These are phyloP conservation scores for Trametes pubescens DNA, from an alignment of 1,284 basidiomycete species.

Conservation along the genomic window DNA sequence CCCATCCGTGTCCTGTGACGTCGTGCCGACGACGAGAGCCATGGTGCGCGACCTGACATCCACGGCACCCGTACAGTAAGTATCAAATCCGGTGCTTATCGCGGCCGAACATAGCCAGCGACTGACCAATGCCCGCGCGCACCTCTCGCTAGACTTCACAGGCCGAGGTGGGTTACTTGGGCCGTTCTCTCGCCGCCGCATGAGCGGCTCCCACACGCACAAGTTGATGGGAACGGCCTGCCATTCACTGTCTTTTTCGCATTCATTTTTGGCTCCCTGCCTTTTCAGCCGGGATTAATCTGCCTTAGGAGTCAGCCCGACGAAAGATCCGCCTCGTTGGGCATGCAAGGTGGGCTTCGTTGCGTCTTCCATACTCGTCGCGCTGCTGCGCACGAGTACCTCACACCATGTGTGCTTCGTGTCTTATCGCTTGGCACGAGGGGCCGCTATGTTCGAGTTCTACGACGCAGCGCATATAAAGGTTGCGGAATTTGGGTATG, in stretches of 20 bases:
- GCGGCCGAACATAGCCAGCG: slow-evolving; percentile 16
- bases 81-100: slow-evolving; percentile 20
- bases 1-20: slow-evolving; percentile 21
- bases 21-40: background rate
- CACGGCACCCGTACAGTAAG: slow-evolving; percentile 7
- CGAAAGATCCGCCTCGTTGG: slow-evolving; percentile 23
- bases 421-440: slow-evolving; percentile 22
- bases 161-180: slow-evolving; percentile 7
- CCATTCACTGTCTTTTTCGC: slow-evolving; percentile 17
- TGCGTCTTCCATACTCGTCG: slow-evolving; percentile 17
- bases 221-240: slow-evolving; percentile 20
- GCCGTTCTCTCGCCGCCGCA: slow-evolving; percentile 31
- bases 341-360: slow-evolving; percentile 16
- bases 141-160: slow-evolving; percentile 19
- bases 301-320: slow-evolving; percentile 29
- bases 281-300: slow-evolving; percentile 10
- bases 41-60: slow-evolving; percentile 5
- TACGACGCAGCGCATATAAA: slow-evolving; percentile 21
- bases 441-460: background rate
- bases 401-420: slow-evolving; percentile 12
- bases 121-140: slow-evolving; percentile 19
- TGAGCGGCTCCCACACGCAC: slow-evolving; percentile 29
- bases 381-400: slow-evolving; percentile 13
- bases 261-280: slow-evolving; percentile 20
- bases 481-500: background rate